Conservation (phyloP, 345 rosid species). For the Turnera subulata region DNA sequence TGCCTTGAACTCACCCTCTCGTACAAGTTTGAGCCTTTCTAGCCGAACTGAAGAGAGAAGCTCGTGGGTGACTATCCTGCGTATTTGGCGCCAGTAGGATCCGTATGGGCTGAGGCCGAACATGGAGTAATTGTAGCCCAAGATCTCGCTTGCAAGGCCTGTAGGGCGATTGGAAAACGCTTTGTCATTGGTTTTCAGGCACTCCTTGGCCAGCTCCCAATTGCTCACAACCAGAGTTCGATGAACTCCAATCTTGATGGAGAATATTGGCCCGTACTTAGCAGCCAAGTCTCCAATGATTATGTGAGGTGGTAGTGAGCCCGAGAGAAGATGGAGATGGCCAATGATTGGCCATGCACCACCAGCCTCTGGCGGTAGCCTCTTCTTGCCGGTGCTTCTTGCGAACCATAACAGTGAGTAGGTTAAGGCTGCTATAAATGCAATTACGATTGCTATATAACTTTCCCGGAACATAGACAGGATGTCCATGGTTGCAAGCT, state of each 20-base stretch:
- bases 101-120: conserved; percentile 31
- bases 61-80: conserved; percentile 22
- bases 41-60: conserved; percentile 36
- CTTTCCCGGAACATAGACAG: not conserved
- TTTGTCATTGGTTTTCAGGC: conserved; percentile 29
- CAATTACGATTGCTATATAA: too few species aligned
- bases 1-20: conserved; percentile 16
- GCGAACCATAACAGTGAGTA: not conserved
- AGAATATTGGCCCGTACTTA: conserved; percentile 35
- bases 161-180: conserved; percentile 31
- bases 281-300: conserved; percentile 24
- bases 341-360: conserved; percentile 39
- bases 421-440: not conserved
- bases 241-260: conserved; percentile 28
- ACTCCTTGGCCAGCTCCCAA: conserved; percentile 31
- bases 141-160: conserved; percentile 4
- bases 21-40: conserved; percentile 17
- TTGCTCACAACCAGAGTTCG: conserved; percentile 24
- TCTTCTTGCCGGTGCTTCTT: not conserved
- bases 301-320: conserved; percentile 25
- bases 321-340: conserved; percentile 38
- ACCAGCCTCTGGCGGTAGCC: conserved; percentile 14
- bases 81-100: conserved; percentile 31
- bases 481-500: not conserved
- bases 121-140: conserved; percentile 26